Conservation (phyloP, 352 stramenopile genomes). For the Phytopythium aichiense region DNA sequence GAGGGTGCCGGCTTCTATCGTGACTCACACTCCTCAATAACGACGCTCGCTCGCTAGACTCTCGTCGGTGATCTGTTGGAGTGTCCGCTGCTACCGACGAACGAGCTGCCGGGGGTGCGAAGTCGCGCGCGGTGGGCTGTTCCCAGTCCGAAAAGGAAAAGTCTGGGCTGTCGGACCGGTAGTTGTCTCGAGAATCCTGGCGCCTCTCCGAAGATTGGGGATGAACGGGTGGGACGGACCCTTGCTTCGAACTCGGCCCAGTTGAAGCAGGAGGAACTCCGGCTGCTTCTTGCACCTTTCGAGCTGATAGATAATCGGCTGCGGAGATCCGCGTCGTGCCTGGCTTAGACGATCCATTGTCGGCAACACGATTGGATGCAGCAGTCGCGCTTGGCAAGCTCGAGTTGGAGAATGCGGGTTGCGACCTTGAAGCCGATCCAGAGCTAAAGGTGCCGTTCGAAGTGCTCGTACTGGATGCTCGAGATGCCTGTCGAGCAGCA, state of each 20-base stretch:
- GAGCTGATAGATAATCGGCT: conserved; percentile 15
- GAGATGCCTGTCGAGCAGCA: not conserved
- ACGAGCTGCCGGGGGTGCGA: not conserved
- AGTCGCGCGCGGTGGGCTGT: not conserved
- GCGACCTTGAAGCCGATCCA: not conserved
- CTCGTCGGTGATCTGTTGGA: not conserved
- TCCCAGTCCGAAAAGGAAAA: conserved; percentile 6
- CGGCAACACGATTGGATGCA: not conserved
- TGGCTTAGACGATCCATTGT: conserved; percentile 1
- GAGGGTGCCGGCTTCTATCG: not conserved
- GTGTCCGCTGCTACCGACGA: not conserved
- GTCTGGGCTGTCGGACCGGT: not conserved
- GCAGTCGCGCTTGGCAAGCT: not conserved
- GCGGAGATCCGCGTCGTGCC: conserved; percentile 23
- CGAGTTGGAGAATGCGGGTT: not conserved
- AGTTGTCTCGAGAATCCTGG: not conserved
- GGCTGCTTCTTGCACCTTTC: not conserved
- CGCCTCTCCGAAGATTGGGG: not conserved
- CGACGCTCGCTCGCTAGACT: not conserved
- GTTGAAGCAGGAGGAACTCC: not conserved
- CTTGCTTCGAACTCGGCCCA: not conserved
- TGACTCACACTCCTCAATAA: conserved; percentile 1
- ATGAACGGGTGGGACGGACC: not conserved
- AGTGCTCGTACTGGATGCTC: not conserved
- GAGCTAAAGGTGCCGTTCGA: not conserved